These are phyloP conservation scores for Starmera stellimalicola DNA, from an alignment of 1,139 yeast genomes.

Conservation along the genomic window DNA sequence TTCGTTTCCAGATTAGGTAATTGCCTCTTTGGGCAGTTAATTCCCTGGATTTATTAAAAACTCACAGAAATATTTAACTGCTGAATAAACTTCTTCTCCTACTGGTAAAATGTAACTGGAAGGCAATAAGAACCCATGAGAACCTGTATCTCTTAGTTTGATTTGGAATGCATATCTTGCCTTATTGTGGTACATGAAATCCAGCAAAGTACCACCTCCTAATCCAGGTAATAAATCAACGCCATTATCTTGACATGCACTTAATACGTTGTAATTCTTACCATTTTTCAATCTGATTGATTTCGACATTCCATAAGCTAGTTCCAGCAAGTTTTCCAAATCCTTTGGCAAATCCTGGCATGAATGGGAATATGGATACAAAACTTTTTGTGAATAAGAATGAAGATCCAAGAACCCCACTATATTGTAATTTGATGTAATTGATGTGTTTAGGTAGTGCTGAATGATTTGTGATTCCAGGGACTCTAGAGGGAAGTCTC, in stretches of 20 bases:
- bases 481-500: conserved; percentile 70
- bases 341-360: conserved; percentile 69
- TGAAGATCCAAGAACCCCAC: conserved; percentile 77
- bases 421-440: conserved; percentile 51
- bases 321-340: conserved; percentile 68
- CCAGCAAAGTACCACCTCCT: conserved; percentile 77
- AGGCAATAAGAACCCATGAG: conserved; percentile 77
- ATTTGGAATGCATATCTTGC: conserved; percentile 83
- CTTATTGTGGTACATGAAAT: conserved; percentile 73
- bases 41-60: conserved; percentile 42
- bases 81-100: conserved; percentile 64
- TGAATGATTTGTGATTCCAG: conserved; percentile 60
- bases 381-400: conserved; percentile 74
- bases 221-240: conserved; percentile 62
- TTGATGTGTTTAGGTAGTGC: conserved; percentile 43
- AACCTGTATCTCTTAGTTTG: conserved; percentile 74
- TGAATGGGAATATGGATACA: conserved; percentile 77
- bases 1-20: no score
- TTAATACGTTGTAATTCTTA: conserved; percentile 53
- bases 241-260: conserved; percentile 71
- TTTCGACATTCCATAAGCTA: conserved; percentile 73
- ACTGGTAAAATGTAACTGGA: conserved; percentile 62
- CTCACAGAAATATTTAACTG: conserved; percentile 59
- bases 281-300: conserved; percentile 59
- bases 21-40: not conserved